A percentile compares a stretch with the other conserved stretches of the same genome.
Evolutionary conservation across 805 yeast genomes (phyloP).

Genomic region (Phaffomyces opuntiae): DNA sequence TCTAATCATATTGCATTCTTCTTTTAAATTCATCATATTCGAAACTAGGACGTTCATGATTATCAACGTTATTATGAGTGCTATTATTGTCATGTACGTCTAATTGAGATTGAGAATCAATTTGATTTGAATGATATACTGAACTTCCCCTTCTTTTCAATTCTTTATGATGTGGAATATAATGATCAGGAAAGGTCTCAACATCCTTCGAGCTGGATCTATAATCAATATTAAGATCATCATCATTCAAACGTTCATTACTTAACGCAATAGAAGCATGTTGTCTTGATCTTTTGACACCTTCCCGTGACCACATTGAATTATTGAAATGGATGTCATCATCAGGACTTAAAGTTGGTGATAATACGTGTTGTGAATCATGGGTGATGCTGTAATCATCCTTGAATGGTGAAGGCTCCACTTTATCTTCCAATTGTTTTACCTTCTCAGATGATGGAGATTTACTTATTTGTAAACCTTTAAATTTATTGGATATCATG

Average conservation of each 20-base stretch:
- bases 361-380: background rate
- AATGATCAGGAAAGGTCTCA: background rate
- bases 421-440: background rate
- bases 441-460: background rate
- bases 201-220: background rate
- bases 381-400: background rate
- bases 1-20: constrained; percentile 15
- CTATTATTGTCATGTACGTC: background rate
- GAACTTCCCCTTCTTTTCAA: background rate
- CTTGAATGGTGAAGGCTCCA: constrained; percentile 3
- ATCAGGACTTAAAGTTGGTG: constrained; percentile 1
- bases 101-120: background rate
- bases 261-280: constrained; percentile 7
- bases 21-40: constrained; percentile 21
- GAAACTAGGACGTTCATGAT: constrained; percentile 3
- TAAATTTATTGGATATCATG: constrained; percentile 1
- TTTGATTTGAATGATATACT: constrained; percentile 8
- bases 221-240: constrained; percentile 3
- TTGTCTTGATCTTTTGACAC: constrained; percentile 9
- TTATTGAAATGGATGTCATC: background rate
- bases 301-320: constrained; percentile 9
- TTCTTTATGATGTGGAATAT: background rate
- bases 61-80: background rate
- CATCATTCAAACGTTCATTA: constrained; percentile 1
- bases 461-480: constrained; percentile 1